Conservation (phyloP, 1,139 yeast genomes). For the Candida labiduridarum region DNA sequence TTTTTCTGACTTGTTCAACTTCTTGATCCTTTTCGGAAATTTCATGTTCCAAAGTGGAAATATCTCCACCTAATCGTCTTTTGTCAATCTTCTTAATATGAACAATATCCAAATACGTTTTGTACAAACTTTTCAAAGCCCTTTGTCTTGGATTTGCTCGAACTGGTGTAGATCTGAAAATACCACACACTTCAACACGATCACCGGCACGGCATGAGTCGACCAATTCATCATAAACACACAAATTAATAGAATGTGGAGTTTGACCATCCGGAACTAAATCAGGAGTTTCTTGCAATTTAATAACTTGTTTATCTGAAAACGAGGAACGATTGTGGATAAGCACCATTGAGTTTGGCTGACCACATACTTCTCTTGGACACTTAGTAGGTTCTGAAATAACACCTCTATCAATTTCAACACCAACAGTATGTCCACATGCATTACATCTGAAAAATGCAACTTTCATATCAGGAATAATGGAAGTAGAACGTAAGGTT, state of each 20-base stretch:
- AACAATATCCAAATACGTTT: slow-evolving; percentile 92
- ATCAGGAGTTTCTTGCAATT: slow-evolving; percentile 96
- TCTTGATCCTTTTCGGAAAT: slow-evolving; percentile 58
- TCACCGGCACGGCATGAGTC: slow-evolving; percentile 97
- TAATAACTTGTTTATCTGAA: slow-evolving; percentile 93
- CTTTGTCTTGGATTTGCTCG: slow-evolving; percentile 85
- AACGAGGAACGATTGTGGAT: slow-evolving; percentile 90
- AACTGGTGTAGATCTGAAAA: slow-evolving; percentile 90
- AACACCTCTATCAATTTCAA: slow-evolving; percentile 91
- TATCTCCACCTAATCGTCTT: slow-evolving; percentile 79
- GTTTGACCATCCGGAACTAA: slow-evolving; percentile 99
- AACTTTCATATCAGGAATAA: slow-evolving; percentile 97
- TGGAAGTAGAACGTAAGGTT: slow-evolving; percentile 83
- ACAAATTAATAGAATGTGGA: slow-evolving; percentile 91
- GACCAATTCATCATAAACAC: slow-evolving; percentile 94
- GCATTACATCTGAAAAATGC: slow-evolving; percentile 96
- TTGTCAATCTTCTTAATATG: slow-evolving; percentile 87
- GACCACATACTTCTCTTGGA: slow-evolving; percentile 87
- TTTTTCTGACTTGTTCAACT: slow-evolving; percentile 72
- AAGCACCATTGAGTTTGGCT: slow-evolving; percentile 83
- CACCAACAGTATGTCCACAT: slow-evolving; percentile 90
- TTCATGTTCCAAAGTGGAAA: slow-evolving; percentile 58
- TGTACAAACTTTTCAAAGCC: slow-evolving; percentile 79
- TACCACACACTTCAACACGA: slow-evolving; percentile 92
- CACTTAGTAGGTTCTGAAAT: slow-evolving; percentile 93